Base-by-base conservation (phyloP, 495 filamentous ascomycete species). In the Neurospora sp. region DNA sequence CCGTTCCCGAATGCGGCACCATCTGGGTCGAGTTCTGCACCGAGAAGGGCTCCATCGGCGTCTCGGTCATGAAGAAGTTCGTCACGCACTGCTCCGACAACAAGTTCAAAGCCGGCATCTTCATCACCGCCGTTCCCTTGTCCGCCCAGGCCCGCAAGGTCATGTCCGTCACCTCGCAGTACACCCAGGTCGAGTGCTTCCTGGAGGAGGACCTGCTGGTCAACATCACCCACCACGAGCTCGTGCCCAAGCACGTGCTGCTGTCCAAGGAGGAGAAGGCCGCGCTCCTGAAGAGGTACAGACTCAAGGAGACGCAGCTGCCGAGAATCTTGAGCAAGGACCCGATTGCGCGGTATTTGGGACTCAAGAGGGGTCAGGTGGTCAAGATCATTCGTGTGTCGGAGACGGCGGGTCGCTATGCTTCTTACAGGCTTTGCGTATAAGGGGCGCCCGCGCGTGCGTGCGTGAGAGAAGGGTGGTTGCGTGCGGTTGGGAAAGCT, bases 151-250 rank as follows among this genome's bases (percentile, higher is more conserved):
- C 94, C 46, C 88, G 96, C 78, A 95, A 93, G 82, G 89, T 93
- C 77, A 89, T 97, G 75, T 90, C 92, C 27, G 87, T 87, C 16
- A 88, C 89, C 46, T 86, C 90, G 76, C 83, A 88, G 78, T 88
- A 92, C 82, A 88, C 87, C 46, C 89, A 92, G 77, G 92, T 97
- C 78, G 96, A 99, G 86, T 92, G 92, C 77, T 99, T 98, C 87
- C 86, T 94, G 73, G 96, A 99, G 84, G 90, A 94, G 83, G 94
- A 99, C 83, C 83, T 99, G 78, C 87, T 99, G 66, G 94, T 98
- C 79, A 99, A 99, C 83, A 99, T 99, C 82, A 98, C 95, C 35
- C 93, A 94, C 79, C 96, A 99, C 84, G 94, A 98, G 83, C 89
- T 99, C 18, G 96, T 99, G 20, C 96, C 96, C 39, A 95, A 92